Evolutionary conservation across 495 filamentous ascomycete genomes (phyloP).

Genomic region (Symbiotaphrina buchneri): DNA sequence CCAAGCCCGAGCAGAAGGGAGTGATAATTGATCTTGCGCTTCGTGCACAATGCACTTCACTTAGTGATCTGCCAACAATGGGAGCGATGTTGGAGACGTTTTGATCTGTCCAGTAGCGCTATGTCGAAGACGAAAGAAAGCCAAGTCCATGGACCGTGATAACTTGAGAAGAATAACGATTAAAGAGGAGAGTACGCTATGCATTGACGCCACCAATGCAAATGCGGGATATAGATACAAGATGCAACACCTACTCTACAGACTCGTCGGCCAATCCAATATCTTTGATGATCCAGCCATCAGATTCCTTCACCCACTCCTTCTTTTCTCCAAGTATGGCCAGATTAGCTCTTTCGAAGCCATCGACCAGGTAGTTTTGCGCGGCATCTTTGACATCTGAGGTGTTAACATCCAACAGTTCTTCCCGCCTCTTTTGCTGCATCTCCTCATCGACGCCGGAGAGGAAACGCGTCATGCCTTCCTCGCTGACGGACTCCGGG

Average conservation of each 20-base stretch:
- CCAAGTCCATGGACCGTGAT: background rate
- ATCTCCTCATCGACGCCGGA: constrained; percentile 72
- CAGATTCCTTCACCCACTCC: constrained; percentile 34
- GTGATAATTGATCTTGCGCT: constrained; percentile 17
- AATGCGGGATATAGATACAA: background rate
- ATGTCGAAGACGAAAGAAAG: constrained; percentile 2
- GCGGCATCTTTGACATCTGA: constrained; percentile 63
- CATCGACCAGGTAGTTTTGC: constrained; percentile 58
- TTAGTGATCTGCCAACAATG: constrained; percentile 22
- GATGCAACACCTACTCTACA: constrained; percentile 3
- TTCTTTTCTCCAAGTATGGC: constrained; percentile 72
- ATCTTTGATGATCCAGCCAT: constrained; percentile 22
- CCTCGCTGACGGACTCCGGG: constrained; percentile 64
- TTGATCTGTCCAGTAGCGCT: constrained; percentile 23
- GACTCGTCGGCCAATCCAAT: constrained; percentile 14
- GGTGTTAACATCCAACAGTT: constrained; percentile 67
- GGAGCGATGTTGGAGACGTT: constrained; percentile 16
- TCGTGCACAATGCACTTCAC: constrained; percentile 12
- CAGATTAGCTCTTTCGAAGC: constrained; percentile 29
- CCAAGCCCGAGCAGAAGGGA: constrained; percentile 1
- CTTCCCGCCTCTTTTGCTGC: constrained; percentile 67
- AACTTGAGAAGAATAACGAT: constrained; percentile 2
- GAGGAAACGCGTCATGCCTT: constrained; percentile 70
- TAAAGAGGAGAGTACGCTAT: constrained; percentile 1
- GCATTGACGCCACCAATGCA: background rate